Base-by-base conservation (phyloP, 768 basidiomycete genomes). In the Rhizopogon salebrosus region DNA sequence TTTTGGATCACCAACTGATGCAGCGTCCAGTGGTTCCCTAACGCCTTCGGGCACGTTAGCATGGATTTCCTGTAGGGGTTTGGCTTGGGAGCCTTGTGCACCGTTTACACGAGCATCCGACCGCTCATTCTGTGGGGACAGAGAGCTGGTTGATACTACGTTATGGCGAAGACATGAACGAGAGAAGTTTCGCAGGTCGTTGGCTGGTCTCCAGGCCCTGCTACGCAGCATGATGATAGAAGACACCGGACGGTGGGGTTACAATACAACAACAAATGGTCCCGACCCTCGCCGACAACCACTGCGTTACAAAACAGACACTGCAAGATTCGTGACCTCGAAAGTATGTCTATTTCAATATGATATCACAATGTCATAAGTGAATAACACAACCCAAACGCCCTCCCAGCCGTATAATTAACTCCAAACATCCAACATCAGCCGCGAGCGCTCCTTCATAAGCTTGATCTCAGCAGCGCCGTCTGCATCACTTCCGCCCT, bases 381-480 rank as follows among this genome's bases (percentile, higher is more conserved):
- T 20, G 22, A 48, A 14, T 6, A 26, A 29, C 29, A 16, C 18
- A 27, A 18, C 6, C 40, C 29, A 22, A 23, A 31, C n/a, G 7
- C 11, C 31, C 31, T 13, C 18, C 18, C n/a, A n/a, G n/a, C n/a
- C 48, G 48, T 35, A 29, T 23, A 27, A 53, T 51, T 16, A 23
- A 72, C 89, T 90, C 91, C 91, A 93, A 57, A 93, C 92, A 69
- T 95, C 92, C 57, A 91, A 68, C 76, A 95, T 77, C 57, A 94
- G 75, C 59, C 93, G 74, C 54, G 89, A 92, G 46, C 93, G 80
- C 70, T 98, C 97, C 78, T 99, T 99, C 71, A 99, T 74, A 61
- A 93, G 70, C 73, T 98, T 99, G 56, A 97, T 69, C 75, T 98
- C 95, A 51, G 92, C 91, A 3, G 75, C 82, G 36, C 95, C 95